phyloP scores from a whole-genome alignment of 2,329 filamentous ascomycete genomes.

The Teratosphaeriaceae sp. region DNA sequence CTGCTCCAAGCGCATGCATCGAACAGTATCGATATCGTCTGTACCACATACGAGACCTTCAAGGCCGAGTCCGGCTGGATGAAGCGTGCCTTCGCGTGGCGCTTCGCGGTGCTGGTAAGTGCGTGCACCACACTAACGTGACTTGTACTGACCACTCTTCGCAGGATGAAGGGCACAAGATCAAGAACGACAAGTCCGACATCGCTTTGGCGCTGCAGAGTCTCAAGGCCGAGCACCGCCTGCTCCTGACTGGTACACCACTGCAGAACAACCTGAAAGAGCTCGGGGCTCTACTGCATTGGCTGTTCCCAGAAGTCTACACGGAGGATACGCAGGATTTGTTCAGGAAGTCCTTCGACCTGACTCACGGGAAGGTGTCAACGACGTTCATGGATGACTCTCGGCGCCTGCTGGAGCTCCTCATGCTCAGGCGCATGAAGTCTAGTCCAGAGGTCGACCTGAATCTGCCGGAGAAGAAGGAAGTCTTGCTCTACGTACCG shows the following conservation, averaged over 20 bases:
- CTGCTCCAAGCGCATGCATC: constrained; percentile 8
- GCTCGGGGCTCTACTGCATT: constrained; percentile 52
- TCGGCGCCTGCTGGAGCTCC: constrained; percentile 46
- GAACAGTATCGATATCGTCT: constrained; percentile 35
- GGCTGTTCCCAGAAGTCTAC: constrained; percentile 55
- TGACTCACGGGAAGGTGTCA: constrained; percentile 49
- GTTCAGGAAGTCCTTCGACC: constrained; percentile 52
- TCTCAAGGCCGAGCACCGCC: constrained; percentile 42
- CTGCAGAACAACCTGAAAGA: constrained; percentile 54
- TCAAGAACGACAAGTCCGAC: constrained; percentile 43
- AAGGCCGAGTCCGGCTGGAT: constrained; percentile 43
- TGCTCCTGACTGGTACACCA: constrained; percentile 50
- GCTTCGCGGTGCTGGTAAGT: constrained; percentile 46
- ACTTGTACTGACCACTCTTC: no score
- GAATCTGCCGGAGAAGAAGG: constrained; percentile 51
- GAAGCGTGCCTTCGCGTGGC: constrained; percentile 45
- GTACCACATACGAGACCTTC: constrained; percentile 48
- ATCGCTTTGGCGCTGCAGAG: constrained; percentile 38
- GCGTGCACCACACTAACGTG: no score
- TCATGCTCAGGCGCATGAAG: constrained; percentile 56
- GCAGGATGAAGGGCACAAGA: constrained; percentile 51
- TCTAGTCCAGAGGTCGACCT: constrained; percentile 48
- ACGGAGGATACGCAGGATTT: constrained; percentile 41
- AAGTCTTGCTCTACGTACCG: constrained; percentile 51
- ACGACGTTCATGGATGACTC: constrained; percentile 48